Evolutionary conservation across 202 grass and related monocot genomes (phyloP).

Genomic region (Setaria italica): DNA sequence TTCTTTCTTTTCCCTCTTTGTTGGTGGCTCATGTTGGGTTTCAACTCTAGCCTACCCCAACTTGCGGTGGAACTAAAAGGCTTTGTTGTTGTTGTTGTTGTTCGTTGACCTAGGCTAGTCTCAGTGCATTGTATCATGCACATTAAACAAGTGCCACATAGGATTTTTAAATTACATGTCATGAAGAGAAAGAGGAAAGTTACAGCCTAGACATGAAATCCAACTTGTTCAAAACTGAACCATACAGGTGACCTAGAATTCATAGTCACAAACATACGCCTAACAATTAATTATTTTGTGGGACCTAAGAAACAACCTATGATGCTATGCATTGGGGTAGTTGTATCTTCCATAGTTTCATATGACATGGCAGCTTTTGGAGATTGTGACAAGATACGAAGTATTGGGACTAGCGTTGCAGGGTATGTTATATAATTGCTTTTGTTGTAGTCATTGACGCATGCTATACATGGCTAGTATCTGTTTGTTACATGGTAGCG

Average conservation of each 20-base stretch:
- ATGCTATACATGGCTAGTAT: neutral
- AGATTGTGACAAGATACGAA: too few species aligned
- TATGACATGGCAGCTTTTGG: too few species aligned
- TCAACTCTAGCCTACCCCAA: too few species aligned
- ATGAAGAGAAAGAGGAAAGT: neutral
- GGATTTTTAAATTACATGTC: neutral
- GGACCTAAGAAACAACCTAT: too few species aligned
- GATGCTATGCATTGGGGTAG: too few species aligned
- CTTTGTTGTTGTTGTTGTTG: neutral
- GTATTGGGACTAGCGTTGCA: neutral
- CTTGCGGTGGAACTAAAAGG: neutral
- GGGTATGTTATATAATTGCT: neutral
- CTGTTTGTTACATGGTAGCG: constrained; percentile 8
- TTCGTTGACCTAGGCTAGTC: neutral
- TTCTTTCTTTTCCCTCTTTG: neutral
- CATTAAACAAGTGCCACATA: neutral
- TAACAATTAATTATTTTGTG: too few species aligned
- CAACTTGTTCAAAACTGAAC: too few species aligned
- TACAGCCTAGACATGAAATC: too few species aligned
- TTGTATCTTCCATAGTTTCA: too few species aligned
- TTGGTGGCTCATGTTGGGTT: neutral
- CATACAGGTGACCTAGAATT: too few species aligned
- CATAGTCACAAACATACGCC: too few species aligned
- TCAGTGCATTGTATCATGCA: neutral
- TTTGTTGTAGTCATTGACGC: neutral